Evolutionary conservation across 805 yeast species (phyloP).

Genomic region (Candida boleticola): DNA sequence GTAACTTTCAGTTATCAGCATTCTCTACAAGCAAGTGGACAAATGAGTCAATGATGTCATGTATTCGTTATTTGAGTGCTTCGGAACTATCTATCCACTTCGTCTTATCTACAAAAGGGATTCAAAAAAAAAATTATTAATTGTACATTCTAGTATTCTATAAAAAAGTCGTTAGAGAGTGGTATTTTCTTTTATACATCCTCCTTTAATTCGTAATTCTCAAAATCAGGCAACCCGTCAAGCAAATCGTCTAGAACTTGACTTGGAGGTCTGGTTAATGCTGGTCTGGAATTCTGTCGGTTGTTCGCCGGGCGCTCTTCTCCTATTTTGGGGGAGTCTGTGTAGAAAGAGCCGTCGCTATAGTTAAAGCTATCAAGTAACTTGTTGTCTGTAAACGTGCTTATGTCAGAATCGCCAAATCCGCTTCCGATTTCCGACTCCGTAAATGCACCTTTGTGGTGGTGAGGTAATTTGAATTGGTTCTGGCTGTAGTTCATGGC

Average conservation of each 20-base stretch:
- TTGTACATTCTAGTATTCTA: too few species aligned
- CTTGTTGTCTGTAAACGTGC: background rate
- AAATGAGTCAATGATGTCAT: too few species aligned
- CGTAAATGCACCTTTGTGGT: slow-evolving; percentile 8
- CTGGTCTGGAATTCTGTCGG: background rate
- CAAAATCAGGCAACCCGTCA: slow-evolving; percentile 13
- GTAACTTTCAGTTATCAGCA: too few species aligned
- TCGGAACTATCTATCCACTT: too few species aligned
- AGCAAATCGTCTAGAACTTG: slow-evolving; percentile 46
- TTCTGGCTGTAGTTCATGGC: slow-evolving; percentile 19
- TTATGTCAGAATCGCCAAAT: background rate
- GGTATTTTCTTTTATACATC: too few species aligned
- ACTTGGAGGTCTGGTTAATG: slow-evolving; percentile 47
- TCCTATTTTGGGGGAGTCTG: background rate
- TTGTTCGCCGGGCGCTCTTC: background rate
- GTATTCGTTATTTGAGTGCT: too few species aligned
- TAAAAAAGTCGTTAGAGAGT: too few species aligned
- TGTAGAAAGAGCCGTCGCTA: slow-evolving; percentile 3
- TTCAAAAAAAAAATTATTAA: too few species aligned
- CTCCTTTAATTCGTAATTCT: background rate
- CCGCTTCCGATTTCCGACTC: slow-evolving; percentile 1
- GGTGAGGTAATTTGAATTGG: slow-evolving; percentile 15
- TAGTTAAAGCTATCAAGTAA: background rate
- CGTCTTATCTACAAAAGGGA: too few species aligned
- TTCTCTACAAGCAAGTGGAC: too few species aligned